Evolutionary conservation across 2,329 filamentous ascomycete species (phyloP).

Genomic region (Xylariaceae sp.): DNA sequence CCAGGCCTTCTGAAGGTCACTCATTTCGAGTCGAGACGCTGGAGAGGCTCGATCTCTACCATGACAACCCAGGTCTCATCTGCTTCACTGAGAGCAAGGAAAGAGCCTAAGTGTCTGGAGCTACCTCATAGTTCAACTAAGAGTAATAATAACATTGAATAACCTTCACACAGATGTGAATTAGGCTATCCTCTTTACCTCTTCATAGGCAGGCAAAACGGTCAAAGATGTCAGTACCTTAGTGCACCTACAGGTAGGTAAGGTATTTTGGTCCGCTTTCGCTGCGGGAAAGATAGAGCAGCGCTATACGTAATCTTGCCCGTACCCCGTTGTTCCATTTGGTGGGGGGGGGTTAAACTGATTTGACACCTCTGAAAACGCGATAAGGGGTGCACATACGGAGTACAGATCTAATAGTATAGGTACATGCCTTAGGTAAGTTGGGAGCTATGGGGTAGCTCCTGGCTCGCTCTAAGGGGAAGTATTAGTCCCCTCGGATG

Average conservation of each 20-base stretch:
- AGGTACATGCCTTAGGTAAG: no score
- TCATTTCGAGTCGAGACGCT: slow-evolving; percentile 61
- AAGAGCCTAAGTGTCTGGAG: not conserved
- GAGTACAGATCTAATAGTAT: no score
- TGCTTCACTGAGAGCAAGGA: not conserved
- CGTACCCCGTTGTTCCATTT: slow-evolving; percentile 16
- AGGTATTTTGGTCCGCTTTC: not conserved
- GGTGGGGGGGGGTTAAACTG: slow-evolving; percentile 19
- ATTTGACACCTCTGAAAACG: slow-evolving; percentile 18
- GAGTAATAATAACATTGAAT: not conserved
- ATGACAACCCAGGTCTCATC: slow-evolving; percentile 20
- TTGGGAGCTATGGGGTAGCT: no score
- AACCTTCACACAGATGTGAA: not conserved
- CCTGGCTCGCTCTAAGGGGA: no score
- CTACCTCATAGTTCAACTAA: slow-evolving; percentile 10
- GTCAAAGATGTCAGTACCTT: no score
- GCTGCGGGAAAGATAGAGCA: not conserved
- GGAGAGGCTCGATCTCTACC: slow-evolving; percentile 10
- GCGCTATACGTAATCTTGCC: no score
- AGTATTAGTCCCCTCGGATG: no score
- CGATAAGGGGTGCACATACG: slow-evolving; percentile 10
- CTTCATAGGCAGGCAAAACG: slow-evolving; percentile 7
- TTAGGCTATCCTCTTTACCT: slow-evolving; percentile 13
- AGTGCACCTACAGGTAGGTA: not conserved
- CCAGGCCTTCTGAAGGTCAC: slow-evolving; percentile 79